A percentile compares a stretch with the other conserved stretches of the same genome.
phyloP scores from a whole-genome alignment of 768 basidiomycete species.

The Russula sp. region DNA sequence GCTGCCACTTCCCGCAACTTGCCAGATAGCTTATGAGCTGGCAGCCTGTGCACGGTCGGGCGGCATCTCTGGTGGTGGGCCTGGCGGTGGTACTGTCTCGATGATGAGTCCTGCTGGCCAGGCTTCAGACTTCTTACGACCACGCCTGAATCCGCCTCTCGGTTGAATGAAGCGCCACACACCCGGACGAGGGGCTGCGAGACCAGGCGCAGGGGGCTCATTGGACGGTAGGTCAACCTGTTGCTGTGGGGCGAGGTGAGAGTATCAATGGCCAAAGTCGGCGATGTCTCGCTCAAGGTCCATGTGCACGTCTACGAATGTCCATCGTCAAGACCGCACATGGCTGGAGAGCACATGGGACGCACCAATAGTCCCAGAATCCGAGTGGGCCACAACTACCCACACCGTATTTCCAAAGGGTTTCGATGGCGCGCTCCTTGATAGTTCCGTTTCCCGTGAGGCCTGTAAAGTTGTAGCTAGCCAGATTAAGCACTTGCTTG shows the following conservation, averaged over 20 bases:
- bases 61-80: constrained; percentile 6
- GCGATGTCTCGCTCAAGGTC: constrained; percentile 85
- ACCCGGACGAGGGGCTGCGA: constrained; percentile 51
- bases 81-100: constrained; percentile 1
- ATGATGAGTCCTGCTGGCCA: constrained; percentile 11
- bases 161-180: constrained; percentile 42
- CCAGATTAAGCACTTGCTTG: constrained; percentile 77
- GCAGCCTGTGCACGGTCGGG: constrained; percentile 25
- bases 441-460: constrained; percentile 85
- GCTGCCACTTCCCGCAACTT: constrained; percentile 19
- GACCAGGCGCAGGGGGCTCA: constrained; percentile 52
- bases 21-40: constrained; percentile 39
- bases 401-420: constrained; percentile 81
- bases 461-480: constrained; percentile 88
- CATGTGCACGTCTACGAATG: constrained; percentile 76
- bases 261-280: too few species aligned
- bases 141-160: constrained; percentile 21
- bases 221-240: too few species aligned
- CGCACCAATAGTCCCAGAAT: constrained; percentile 92
- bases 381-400: constrained; percentile 95
- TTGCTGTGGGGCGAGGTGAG: too few species aligned
- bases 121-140: constrained; percentile 19
- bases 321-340: neutral
- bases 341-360: constrained; percentile 10
- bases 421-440: constrained; percentile 80